Evolutionary conservation across 2,329 filamentous ascomycete species (phyloP).

Genomic region (Tolypocladium tundrense): DNA sequence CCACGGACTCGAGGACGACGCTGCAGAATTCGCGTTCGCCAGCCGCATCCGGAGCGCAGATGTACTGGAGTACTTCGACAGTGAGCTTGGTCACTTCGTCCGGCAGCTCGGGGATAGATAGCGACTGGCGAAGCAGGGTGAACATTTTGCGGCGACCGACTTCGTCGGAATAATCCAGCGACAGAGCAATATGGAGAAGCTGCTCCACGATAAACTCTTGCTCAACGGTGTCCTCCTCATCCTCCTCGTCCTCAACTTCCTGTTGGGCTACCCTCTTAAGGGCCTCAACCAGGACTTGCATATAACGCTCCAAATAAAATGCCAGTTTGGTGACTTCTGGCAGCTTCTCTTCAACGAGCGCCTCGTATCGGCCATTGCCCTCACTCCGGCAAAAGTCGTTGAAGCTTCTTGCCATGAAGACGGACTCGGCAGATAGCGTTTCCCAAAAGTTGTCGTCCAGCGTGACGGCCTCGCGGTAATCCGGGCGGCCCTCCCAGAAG

Average conservation of each 20-base stretch:
- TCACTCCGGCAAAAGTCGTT: slow-evolving; percentile 82
- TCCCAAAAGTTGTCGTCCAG: slow-evolving; percentile 74
- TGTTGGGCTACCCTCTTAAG: slow-evolving; percentile 47
- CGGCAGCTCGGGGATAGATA: slow-evolving; percentile 78
- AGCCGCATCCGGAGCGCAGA: slow-evolving; percentile 64
- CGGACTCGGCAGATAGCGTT: slow-evolving; percentile 70
- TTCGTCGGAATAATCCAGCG: slow-evolving; percentile 95
- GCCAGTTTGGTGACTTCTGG: slow-evolving; percentile 89
- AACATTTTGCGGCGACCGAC: slow-evolving; percentile 95
- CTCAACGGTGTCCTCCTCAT: slow-evolving; percentile 77
- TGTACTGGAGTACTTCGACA: slow-evolving; percentile 69
- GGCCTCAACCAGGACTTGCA: slow-evolving; percentile 56
- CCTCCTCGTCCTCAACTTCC: slow-evolving; percentile 48
- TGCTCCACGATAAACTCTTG: slow-evolving; percentile 96
- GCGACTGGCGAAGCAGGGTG: slow-evolving; percentile 70
- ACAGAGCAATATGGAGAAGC: slow-evolving; percentile 81
- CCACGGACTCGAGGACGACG: slow-evolving; percentile 83
- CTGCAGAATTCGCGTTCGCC: slow-evolving; percentile 78
- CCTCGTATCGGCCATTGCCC: slow-evolving; percentile 63
- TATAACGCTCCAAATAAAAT: slow-evolving; percentile 74
- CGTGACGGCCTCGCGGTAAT: slow-evolving; percentile 62
- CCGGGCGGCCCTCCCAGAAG: slow-evolving; percentile 88
- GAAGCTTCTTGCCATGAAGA: slow-evolving; percentile 85
- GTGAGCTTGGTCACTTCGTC: slow-evolving; percentile 88
- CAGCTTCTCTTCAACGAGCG: slow-evolving; percentile 80